Evolutionary conservation across 2,329 filamentous ascomycete species (phyloP), one percentile per base, ranked within the genome.

Genomic region (Onygenales sp.): DNA sequence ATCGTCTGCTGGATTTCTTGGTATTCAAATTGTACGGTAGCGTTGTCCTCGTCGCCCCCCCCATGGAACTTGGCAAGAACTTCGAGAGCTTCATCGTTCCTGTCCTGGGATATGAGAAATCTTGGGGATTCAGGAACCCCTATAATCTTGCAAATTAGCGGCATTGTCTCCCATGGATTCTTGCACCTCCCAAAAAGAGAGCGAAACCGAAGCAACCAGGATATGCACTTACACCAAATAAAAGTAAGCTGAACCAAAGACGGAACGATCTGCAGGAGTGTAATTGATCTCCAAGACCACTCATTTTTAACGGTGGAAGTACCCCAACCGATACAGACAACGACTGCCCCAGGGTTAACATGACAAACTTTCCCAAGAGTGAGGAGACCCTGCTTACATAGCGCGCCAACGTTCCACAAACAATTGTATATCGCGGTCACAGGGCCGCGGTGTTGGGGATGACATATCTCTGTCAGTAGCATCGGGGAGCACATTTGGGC

Each of bases 351-450:
- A 13, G 11, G 11, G 39, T 42, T 14, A 42, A 14, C 5, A 42
- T 42, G 14, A 3, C 39, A 42, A 13, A 14, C 11, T 42, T 42
- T 13, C 39, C 4, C 11, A 14, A 14, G 43, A 14, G 11, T 1
- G 21, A 39, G 36, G 36, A 10, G 35, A 2, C 2, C 36, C 21
- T 27, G 7, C 46, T 5, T 47, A 60, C 58, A 35, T 27, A 76
- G 69, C 41, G 72, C 70, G 44, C 81, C 82, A 53, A 82, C 66
- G 64, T 85, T 84, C 82, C 82, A 87, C 51, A 85, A 68, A 60
- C 80, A 84, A 67, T 86, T 86, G 69, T 86, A 86, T 54, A 86
- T 75, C 11, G 83, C 75, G 1, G 83, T 86, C 47, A 86, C 75
- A 32, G 78, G 79, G 33, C 78, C 83, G 63, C 83, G 80, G 63